A percentile compares a stretch with the other conserved stretches of the same genome.
These are phyloP conservation scores for Ilyonectria sp. DNA, from an alignment of 2,329 filamentous ascomycete species.

Conservation along the genomic window DNA sequence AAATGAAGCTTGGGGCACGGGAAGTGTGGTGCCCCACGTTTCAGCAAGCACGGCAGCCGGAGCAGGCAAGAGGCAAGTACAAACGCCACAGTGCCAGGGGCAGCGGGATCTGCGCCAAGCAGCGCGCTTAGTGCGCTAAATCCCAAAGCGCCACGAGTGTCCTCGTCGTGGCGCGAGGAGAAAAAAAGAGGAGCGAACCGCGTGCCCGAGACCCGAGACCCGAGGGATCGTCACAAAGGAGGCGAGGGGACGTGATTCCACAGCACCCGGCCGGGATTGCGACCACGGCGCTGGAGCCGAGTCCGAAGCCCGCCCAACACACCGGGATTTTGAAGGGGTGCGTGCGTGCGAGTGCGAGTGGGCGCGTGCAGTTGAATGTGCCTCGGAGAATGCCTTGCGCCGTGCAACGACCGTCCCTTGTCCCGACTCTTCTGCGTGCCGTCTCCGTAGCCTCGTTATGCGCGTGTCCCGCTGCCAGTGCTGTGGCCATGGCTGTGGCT, in stretches of 20 bases:
- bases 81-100: slow-evolving; percentile 4
- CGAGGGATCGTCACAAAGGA: not conserved
- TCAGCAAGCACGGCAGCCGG: not conserved
- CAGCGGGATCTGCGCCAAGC: slow-evolving; percentile 22
- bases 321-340: slow-evolving; percentile 14
- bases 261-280: slow-evolving; percentile 11
- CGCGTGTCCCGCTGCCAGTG: not conserved
- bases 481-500: not conserved
- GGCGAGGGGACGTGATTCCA: not conserved
- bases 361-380: not conserved
- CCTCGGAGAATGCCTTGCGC: not conserved
- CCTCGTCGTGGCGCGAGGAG: not conserved
- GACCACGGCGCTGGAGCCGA: slow-evolving; percentile 13
- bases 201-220: slow-evolving; percentile 12
- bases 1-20: slow-evolving; percentile 11
- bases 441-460: not conserved
- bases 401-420: not conserved
- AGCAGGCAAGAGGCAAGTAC: slow-evolving; percentile 19
- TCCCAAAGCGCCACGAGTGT: slow-evolving; percentile 14
- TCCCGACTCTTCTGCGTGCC: not conserved
- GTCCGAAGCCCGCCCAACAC: slow-evolving; percentile 8
- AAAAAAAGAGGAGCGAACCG: slow-evolving; percentile 6
- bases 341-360: not conserved
- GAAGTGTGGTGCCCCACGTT: slow-evolving; percentile 13
- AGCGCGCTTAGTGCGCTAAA: slow-evolving; percentile 39